phyloP scores from a whole-genome alignment of 257 asterid species.

The Craterostigma plantagineum region DNA sequence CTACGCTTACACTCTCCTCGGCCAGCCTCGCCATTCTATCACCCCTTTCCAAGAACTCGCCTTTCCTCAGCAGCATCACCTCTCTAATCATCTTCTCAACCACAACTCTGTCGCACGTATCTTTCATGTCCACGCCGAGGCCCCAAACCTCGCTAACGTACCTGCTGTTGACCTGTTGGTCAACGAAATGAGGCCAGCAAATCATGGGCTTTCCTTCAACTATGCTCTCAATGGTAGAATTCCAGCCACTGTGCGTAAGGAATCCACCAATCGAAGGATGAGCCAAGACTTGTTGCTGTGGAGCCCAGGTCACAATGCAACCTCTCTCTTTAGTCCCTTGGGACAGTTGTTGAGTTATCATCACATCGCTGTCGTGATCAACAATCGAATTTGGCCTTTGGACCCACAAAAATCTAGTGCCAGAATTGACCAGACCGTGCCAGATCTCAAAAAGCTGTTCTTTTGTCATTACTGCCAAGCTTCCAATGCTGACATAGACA shows the following conservation, averaged over 20 bases:
- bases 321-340: conserved; percentile 5
- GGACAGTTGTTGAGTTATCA: not conserved
- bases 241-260: conserved; percentile 8
- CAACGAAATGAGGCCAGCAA: conserved; percentile 7
- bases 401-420: conserved; percentile 4
- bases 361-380: not conserved
- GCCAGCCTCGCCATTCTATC: not conserved
- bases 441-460: conserved; percentile 1
- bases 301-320: conserved; percentile 5
- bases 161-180: conserved; percentile 6
- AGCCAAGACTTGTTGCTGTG: conserved; percentile 3
- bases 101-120: not conserved
- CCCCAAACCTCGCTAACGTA: conserved; percentile 3
- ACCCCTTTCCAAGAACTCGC: not conserved
- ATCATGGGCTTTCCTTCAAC: conserved; percentile 6
- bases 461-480: not conserved
- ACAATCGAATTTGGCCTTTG: conserved; percentile 2
- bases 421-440: conserved; percentile 4
- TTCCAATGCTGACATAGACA: conserved; percentile 7
- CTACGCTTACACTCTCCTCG: not conserved
- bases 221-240: conserved; percentile 5
- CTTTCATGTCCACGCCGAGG: conserved; percentile 7
- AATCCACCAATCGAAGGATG: conserved; percentile 5
- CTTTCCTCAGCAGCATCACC: conserved; percentile 3
- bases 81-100: conserved; percentile 4